These are phyloP conservation scores for Golubevia sp. DNA, from an alignment of 1,284 basidiomycete genomes.

Conservation along the genomic window DNA sequence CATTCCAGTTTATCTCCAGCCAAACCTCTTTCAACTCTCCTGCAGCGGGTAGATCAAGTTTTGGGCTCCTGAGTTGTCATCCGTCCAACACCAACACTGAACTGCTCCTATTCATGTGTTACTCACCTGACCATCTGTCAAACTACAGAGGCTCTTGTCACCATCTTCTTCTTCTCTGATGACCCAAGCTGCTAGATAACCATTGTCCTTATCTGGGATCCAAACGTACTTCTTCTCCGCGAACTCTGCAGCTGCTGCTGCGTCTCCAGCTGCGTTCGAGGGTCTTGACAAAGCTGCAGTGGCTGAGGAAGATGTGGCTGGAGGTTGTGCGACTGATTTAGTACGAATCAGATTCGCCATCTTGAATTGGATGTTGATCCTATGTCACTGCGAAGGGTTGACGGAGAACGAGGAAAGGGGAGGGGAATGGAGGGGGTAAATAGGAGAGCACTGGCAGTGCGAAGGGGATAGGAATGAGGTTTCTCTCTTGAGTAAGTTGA, in stretches of 20 bases:
- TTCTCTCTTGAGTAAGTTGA: no score
- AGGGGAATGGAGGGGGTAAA: no score
- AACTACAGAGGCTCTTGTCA: slow-evolving; percentile 68
- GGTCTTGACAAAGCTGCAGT: slow-evolving; percentile 32
- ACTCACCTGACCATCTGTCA: slow-evolving; percentile 75
- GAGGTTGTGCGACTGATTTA: slow-evolving; percentile 12
- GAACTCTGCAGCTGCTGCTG: slow-evolving; percentile 90
- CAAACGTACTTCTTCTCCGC: slow-evolving; percentile 98
- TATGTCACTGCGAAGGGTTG: no score
- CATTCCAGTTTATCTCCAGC: no score
- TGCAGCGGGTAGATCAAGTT: no score
- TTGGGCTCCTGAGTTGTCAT: no score
- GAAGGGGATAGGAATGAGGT: no score
- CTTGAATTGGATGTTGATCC: not conserved
- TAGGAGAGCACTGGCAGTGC: no score
- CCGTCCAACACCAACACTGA: no score
- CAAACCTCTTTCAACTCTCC: no score
- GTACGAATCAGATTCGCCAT: slow-evolving; percentile 38
- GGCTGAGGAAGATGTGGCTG: no score
- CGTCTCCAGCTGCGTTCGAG: slow-evolving; percentile 59
- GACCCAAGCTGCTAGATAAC: slow-evolving; percentile 88
- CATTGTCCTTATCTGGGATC: slow-evolving; percentile 86
- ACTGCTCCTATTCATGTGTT: slow-evolving; percentile 2
- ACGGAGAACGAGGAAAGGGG: no score
- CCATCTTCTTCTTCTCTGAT: slow-evolving; percentile 73